Evolutionary conservation across 2,329 filamentous ascomycete genomes (phyloP).

Genomic region (Corynespora cassiicola): DNA sequence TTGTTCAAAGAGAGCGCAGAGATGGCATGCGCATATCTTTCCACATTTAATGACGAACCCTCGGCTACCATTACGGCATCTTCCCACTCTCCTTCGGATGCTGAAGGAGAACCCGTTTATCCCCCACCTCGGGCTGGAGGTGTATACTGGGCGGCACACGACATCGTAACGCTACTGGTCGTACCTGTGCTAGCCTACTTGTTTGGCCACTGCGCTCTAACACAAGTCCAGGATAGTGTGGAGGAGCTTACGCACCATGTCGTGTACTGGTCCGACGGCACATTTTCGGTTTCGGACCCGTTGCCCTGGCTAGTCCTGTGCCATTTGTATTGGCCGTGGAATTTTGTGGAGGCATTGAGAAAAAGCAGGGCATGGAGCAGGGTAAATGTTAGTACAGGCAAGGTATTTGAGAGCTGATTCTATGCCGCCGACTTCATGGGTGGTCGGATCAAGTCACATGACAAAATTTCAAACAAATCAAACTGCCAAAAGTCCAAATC

Average conservation of each 20-base stretch:
- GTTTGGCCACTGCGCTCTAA: slow-evolving; percentile 20
- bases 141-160: slow-evolving; percentile 77
- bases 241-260: slow-evolving; percentile 50
- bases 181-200: slow-evolving; percentile 39
- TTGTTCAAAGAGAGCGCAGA: slow-evolving; percentile 57
- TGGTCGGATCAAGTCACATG: too few species aligned
- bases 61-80: slow-evolving; percentile 12
- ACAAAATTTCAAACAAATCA: too few species aligned
- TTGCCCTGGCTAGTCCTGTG: slow-evolving; percentile 59
- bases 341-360: slow-evolving; percentile 56
- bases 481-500: too few species aligned
- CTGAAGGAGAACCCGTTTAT: slow-evolving; percentile 43
- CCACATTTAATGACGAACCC: slow-evolving; percentile 24
- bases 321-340: slow-evolving; percentile 60
- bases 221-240: slow-evolving; percentile 29
- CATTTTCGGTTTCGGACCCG: slow-evolving; percentile 57
- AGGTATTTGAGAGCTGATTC: slow-evolving; percentile 60
- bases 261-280: slow-evolving; percentile 57
- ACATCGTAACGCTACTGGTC: slow-evolving; percentile 61
- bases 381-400: slow-evolving; percentile 72
- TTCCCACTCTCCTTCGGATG: slow-evolving; percentile 25
- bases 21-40: slow-evolving; percentile 36
- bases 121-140: too few species aligned
- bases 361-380: slow-evolving; percentile 65
- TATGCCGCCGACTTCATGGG: too few species aligned